Evolutionary conservation across 179 eudicot genomes (phyloP), one percentile per base, ranked within the genome.

Genomic region (Nepenthes alata): DNA sequence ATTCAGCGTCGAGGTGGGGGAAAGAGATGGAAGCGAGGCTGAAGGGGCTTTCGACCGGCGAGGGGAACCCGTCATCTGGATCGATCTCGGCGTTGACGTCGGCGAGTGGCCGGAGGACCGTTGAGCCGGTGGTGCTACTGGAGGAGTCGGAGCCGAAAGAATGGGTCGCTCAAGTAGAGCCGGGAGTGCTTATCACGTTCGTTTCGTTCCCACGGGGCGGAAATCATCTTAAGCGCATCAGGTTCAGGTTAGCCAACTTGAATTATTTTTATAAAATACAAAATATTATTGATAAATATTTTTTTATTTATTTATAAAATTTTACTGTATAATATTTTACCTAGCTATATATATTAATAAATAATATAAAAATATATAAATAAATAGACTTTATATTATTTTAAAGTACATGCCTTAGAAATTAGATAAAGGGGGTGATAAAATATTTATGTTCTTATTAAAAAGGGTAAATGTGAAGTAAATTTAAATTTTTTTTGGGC

Each of bases 101-200:
- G n/a, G 84, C 83, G 14, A 89, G 95, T 59, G 85, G 96, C 2
- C 74, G 96, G 11, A 72, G 97, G 52, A 71, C 65, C 48, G 94
- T 82, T 36, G 72, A 78, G 68, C 81, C 91, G 75, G 74, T 91
- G 9, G 91, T 91, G 62, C 67, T 91, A 71, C 70, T 79, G 45
- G 97, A 91, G 77, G 96, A 88, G 63, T 78, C 64, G 44, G 97
- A 91, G 75, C 94, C 97, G 0, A 88, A 81, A 58, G 97, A 88
- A 76, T 91, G 97, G 96, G 97, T 91, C 44, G 96, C 97, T n/a
- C 96, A 88, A 75, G 95, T 91, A 38, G 97, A 91, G 70, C 87
- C 97, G 2, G 97, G 97, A 6, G 97, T 91, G 9, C 78, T 91
- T 47, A 91, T 91, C 65, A 86, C 91, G 1, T 91, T 91, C 62